Percentiles rank a stretch among this genome's conserved stretches.
Conservation (phyloP, 257 asterid genomes). For the Gardenia jasminoides region DNA sequence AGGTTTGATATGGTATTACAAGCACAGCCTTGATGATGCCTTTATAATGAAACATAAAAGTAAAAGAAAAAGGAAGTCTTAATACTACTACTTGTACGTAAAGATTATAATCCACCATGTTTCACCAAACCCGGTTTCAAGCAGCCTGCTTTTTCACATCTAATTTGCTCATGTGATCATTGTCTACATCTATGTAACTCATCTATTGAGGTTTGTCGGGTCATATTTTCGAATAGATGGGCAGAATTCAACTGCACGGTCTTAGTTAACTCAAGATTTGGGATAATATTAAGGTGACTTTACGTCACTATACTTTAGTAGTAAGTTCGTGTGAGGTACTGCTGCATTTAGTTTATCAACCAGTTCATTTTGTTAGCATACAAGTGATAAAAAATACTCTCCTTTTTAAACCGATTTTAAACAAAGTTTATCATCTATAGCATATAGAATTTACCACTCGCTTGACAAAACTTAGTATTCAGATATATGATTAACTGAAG, state of each 20-base stretch:
- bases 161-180: not conserved
- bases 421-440: no score
- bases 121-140: slow-evolving; percentile 15
- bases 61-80: not conserved
- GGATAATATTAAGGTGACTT: not conserved
- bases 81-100: not conserved
- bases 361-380: no score
- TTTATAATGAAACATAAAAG: slow-evolving; percentile 19
- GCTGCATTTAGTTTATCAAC: no score
- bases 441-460: not conserved
- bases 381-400: no score
- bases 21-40: not conserved
- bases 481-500: not conserved
- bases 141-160: not conserved
- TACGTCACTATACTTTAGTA: not conserved
- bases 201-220: not conserved
- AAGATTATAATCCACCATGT: slow-evolving; percentile 10
- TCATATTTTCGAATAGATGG: not conserved
- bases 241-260: not conserved
- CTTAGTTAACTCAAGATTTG: not conserved
- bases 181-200: not conserved
- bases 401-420: no score
- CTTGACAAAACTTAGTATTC: not conserved
- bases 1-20: slow-evolving; percentile 7
- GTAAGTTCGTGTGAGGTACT: not conserved